A percentile compares a stretch with the other conserved stretches of the same genome.
Evolutionary conservation across 78 protist species (phyloP).

Genomic region (Dictyostelium brefeldianum): DNA sequence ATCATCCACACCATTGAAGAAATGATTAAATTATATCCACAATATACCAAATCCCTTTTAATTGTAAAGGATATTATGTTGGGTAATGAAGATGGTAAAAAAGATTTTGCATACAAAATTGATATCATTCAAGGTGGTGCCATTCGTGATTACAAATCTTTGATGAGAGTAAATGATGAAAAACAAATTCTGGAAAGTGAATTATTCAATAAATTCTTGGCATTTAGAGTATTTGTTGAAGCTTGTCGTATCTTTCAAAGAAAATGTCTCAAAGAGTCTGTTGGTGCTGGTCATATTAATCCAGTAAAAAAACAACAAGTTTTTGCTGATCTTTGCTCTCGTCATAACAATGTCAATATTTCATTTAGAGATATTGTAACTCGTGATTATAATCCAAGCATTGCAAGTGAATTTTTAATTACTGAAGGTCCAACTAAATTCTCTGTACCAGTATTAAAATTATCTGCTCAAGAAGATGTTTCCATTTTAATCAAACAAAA

Average conservation of each 20-base stretch:
- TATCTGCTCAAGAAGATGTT: background rate
- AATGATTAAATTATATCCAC: slow-evolving; percentile 3
- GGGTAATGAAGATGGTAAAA: slow-evolving; percentile 19
- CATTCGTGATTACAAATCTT: background rate
- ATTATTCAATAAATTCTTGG: background rate
- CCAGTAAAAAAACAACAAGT: background rate
- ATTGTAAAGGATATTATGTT: background rate
- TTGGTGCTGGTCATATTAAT: background rate
- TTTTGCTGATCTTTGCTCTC: background rate
- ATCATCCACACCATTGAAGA: background rate
- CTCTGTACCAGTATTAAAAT: background rate
- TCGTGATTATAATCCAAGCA: background rate
- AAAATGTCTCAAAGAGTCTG: background rate
- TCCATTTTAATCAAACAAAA: background rate
- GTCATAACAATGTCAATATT: background rate
- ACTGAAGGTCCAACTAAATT: background rate
- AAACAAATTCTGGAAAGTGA: background rate
- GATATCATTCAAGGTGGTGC: background rate
- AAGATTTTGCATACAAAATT: background rate
- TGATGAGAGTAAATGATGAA: background rate
- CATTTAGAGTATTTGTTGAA: background rate
- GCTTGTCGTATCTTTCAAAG: slow-evolving; percentile 16
- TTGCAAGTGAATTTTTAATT: background rate
- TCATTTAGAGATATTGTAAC: background rate
- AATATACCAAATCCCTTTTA: background rate